Percentiles rank a stretch among this genome's conserved stretches.
Conservation (phyloP, 129 eudicot species). For the Escallonia rubra region DNA sequence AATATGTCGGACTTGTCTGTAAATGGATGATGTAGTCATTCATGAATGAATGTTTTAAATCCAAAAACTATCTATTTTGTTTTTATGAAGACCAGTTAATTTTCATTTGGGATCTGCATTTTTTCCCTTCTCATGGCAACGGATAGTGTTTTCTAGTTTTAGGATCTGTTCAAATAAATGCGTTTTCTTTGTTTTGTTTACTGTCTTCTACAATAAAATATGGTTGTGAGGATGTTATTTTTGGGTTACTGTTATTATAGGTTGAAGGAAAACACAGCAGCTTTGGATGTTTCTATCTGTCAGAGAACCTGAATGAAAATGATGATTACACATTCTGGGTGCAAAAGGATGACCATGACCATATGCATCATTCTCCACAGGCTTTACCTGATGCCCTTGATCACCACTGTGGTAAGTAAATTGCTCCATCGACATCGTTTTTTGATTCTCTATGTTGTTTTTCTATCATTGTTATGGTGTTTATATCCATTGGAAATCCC, state of each 20-base stretch:
- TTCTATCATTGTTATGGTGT: neutral
- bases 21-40: too few relatives aligned
- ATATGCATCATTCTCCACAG: constrained; percentile 28
- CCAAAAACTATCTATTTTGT: too few relatives aligned
- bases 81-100: too few relatives aligned
- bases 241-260: constrained; percentile 33
- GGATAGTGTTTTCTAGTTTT: neutral
- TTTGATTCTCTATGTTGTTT: neutral
- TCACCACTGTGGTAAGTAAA: constrained; percentile 48
- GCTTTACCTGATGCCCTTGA: constrained; percentile 59
- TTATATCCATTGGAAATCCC: neutral
- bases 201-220: neutral
- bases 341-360: constrained; percentile 47
- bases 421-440: constrained; percentile 6
- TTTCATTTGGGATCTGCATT: too few relatives aligned
- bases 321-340: constrained; percentile 66
- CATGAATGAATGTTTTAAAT: too few relatives aligned
- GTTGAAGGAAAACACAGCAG: constrained; percentile 69
- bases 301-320: constrained; percentile 78
- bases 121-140: too few relatives aligned
- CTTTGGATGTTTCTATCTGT: constrained; percentile 63
- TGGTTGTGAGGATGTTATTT: constrained; percentile 6
- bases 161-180: neutral
- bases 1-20: too few relatives aligned
- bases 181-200: constrained; percentile 7